Base-by-base conservation (phyloP, 352 stramenopile genomes). In the Pythium oligandrum region DNA sequence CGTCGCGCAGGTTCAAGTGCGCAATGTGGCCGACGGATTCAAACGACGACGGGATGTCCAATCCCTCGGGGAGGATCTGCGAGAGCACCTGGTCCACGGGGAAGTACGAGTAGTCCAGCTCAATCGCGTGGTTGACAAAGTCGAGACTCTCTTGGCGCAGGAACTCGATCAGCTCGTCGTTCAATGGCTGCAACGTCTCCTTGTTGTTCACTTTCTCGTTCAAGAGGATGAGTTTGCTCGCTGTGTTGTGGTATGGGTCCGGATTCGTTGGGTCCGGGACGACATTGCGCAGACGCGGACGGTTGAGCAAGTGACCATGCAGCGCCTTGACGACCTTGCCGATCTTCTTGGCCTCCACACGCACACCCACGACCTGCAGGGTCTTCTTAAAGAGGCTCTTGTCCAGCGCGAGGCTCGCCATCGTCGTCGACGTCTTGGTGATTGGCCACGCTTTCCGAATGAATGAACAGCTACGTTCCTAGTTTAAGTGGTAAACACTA, bases 11-110 rank as follows among this genome's bases (percentile, higher is more conserved):
- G 67, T 99, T 99, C 10, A 99, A 57, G 68, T 99, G 97, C 17
- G 96, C 96, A 45, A 99, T 85, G 70, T 98, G 95, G 11, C 97
- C 97, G n/a, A 98, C 88, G 6, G 78, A 82, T 74, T 99, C 96
- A 60, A 98, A 99, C 5, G 91, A 92, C 39, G 92, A 96, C 36
- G 96, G 96, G 47, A 98, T 86, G 51, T 86, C 78, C 51, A 93
- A 75, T 12, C 69, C 68, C 7, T 73, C 57, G 0, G 93, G 94
- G 44, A 98, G 66, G 31, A 98, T 48, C 48, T 78, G 63, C n/a
- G 67, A 67, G 11, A 98, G 73, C 40, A 92, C 79, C 17, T 92
- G 77, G 44, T 92, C 82, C 44, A 90, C 82, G 8, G 71, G 66
- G 54, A 78, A 90, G 68, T 90, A 89, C 53, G 64, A 77, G 62